Base-by-base conservation (phyloP, 2,329 filamentous ascomycete genomes). In the Xylariaceae sp. region DNA sequence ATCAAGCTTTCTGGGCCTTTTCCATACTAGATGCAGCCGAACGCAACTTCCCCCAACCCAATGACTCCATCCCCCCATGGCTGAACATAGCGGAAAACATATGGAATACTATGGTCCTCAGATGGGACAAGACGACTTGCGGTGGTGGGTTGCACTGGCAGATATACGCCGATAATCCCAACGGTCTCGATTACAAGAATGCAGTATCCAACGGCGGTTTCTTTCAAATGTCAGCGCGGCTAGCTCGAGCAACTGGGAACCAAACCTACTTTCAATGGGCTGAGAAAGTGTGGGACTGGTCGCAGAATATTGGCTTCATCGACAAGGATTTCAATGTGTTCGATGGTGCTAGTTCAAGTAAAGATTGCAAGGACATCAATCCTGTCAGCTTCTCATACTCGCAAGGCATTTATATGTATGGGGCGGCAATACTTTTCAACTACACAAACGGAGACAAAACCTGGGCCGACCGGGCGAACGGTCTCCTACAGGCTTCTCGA, bases 111-210 rank as follows among this genome's bases (percentile, higher is more conserved):
- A 87, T 92, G 67, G 81, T 80, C 4, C 73, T 73, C 19, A 84
- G 91, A 41, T 95, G 91, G 91, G 87, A 93, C 70, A 80, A 76
- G 0, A 76, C 78, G 0, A 74, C 77, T 34, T 96, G 91, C 67
- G 80, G 79, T 23, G 91, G 91, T 58, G 92, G 91, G 4, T 76
- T 95, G 43, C 80, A 85, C 54, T 94, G 90, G 90, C 91, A 96
- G 76, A 92, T 96, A 64, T 93, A 88, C 71, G 76, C 82, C 1
- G 84, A 83, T 66, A 94, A 96, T 70, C 77, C 78, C 43, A 86
- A 86, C 60, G 92, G 91, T 12, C 87, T 92, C 71, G 82, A 86
- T 68, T 95, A 96, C 82, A 95, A 93, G 75, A 94, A 94, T 76
- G 82, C 87, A 14, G 85, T 93, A 65, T 87, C 87, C 60, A 95